phyloP scores from a whole-genome alignment of 164 flowering plant species.

The Macadamia tetraphylla region DNA sequence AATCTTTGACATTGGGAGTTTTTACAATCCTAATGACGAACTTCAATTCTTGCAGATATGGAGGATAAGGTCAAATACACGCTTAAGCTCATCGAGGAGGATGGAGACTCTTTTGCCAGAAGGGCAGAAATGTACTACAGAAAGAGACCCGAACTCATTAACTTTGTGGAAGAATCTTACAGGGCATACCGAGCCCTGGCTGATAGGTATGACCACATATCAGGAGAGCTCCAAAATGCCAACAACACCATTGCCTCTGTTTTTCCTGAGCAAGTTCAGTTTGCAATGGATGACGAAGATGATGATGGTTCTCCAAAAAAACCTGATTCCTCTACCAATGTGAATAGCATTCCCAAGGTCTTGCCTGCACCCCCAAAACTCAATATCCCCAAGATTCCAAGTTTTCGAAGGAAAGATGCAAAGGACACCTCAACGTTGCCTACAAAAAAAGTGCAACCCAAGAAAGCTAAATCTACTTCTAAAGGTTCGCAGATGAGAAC shows the following conservation, averaged over 20 bases:
- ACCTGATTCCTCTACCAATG: background rate
- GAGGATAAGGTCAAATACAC: conserved; percentile 50
- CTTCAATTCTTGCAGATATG: conserved; percentile 40
- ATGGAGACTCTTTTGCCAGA: conserved; percentile 75
- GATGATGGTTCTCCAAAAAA: conserved; percentile 24
- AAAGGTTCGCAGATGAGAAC: conserved; percentile 43
- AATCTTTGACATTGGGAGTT: background rate
- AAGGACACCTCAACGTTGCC: conserved; percentile 24
- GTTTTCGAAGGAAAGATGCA: conserved; percentile 22
- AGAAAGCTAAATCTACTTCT: conserved; percentile 7
- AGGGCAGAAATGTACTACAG: conserved; percentile 92
- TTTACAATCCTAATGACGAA: background rate
- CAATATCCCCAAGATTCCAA: conserved; percentile 25
- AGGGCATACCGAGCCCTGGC: conserved; percentile 60
- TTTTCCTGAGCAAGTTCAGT: conserved; percentile 59
- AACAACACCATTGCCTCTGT: conserved; percentile 60
- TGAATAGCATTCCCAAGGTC: conserved; percentile 7
- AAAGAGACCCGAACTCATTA: conserved; percentile 66
- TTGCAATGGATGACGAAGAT: conserved; percentile 51
- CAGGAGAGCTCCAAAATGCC: conserved; percentile 62
- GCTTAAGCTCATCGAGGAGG: conserved; percentile 50
- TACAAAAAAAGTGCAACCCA: conserved; percentile 27
- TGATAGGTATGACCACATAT: conserved; percentile 59
- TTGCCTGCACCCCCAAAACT: conserved; percentile 13
- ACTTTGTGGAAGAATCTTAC: conserved; percentile 63